These are phyloP conservation scores for Tolypocladium endophyticum DNA, from an alignment of 2,329 filamentous ascomycete genomes.

Conservation along the genomic window DNA sequence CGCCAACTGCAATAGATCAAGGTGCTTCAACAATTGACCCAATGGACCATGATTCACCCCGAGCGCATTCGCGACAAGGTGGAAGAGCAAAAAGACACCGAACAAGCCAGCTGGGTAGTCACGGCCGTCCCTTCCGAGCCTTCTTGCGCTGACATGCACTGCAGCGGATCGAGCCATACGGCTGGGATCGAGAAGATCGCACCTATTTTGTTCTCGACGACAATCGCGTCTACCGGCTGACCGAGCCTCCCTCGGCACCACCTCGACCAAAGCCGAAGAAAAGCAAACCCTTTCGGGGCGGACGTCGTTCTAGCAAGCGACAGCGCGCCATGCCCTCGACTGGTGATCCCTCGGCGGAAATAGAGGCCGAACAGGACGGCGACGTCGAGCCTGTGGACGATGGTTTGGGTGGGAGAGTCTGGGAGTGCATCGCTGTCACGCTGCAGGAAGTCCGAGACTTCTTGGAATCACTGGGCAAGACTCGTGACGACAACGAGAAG, in stretches of 20 bases:
- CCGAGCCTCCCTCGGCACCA: slow-evolving; percentile 55
- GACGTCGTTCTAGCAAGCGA: slow-evolving; percentile 60
- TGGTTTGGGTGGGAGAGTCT: slow-evolving; percentile 65
- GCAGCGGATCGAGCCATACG: slow-evolving; percentile 68
- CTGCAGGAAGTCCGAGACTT: slow-evolving; percentile 67
- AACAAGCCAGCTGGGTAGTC: slow-evolving; percentile 75
- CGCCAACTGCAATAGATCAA: slow-evolving; percentile 40
- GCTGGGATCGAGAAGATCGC: slow-evolving; percentile 81
- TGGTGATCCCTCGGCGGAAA: slow-evolving; percentile 16
- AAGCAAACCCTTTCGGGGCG: slow-evolving; percentile 37
- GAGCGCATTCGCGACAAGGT: slow-evolving; percentile 81
- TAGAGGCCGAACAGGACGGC: slow-evolving; percentile 19
- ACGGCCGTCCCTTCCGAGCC: not conserved
- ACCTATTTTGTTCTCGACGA: slow-evolving; percentile 89
- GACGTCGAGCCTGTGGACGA: slow-evolving; percentile 29
- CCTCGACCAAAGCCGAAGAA: slow-evolving; percentile 59
- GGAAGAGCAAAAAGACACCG: slow-evolving; percentile 67
- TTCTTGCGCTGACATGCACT: slow-evolving; percentile 7
- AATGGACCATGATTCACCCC: slow-evolving; percentile 80
- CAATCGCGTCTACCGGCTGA: slow-evolving; percentile 80
- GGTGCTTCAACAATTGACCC: slow-evolving; percentile 78
- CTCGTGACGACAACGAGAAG: slow-evolving; percentile 78
- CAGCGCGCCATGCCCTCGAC: slow-evolving; percentile 41
- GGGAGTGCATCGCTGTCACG: slow-evolving; percentile 85
- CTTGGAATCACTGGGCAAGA: slow-evolving; percentile 60